Base-by-base conservation (phyloP, 78 protist species). In the Dictyostelium intermedium region DNA sequence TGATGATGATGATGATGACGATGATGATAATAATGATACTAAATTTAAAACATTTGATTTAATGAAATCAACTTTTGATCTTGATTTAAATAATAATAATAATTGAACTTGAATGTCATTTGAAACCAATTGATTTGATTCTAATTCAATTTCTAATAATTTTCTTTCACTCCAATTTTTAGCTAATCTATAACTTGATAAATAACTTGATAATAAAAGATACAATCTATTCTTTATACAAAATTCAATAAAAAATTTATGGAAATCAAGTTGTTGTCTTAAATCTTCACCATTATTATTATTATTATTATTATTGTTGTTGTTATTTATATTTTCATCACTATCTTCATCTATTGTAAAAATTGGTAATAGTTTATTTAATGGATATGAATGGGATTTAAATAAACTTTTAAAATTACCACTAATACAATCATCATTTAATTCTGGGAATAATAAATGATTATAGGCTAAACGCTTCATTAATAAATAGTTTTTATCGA, bases 341-440 rank as follows among this genome's bases (percentile, higher is more conserved):
- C n/a, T 25, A 25, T 25, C 20, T 14, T 72, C 79, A 32, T 32
- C 39, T 1, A 8, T n/a, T n/a, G n/a, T 16, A 30, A 50, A 69
- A 35, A 86, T 86, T 18, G 91, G 92, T 20, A 86, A 39, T 23
- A 86, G 11, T 20, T 34, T 10, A 34, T 74, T 86, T 27, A 87
- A 72, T 41, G 93, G 93, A 63, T 87, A 87, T 6, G 20, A 20
- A 43, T 76, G 84, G 18, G 93, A 60, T 61, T 87, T 80, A n/a
- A 77, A 77, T 37, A 74, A 32, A 5, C 53, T 39, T 23, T 18
- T 9, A 35, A 76, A 39, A 20, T 6, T 47, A 10, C 45, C n/a
- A 77, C 82, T 77, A 18, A 16, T 32, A 18, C 72, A 32, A 72
- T 72, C 79, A 5, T 18, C 23, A 34, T 16, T 20, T 2, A 56